Conservation (phyloP, 805 yeast species). For the Dipodascus albidus region DNA sequence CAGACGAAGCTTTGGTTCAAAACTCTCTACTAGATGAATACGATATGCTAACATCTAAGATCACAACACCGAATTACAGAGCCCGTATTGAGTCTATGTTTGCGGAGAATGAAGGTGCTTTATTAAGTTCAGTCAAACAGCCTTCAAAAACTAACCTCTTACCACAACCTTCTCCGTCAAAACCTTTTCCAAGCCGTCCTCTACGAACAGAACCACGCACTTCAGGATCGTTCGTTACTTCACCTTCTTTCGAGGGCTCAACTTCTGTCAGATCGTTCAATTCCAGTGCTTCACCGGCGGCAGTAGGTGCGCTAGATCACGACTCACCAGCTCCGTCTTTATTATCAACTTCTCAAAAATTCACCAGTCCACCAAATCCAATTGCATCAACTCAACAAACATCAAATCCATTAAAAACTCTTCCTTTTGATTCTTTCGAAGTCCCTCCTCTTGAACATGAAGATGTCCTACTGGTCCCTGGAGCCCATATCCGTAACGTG, state of each 20-base stretch:
- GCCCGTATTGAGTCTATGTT: conserved; percentile 18
- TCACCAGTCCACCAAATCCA: background rate
- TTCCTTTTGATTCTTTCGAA: background rate
- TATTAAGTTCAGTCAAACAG: background rate
- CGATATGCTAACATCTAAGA: conserved; percentile 41
- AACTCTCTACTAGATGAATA: conserved; percentile 28
- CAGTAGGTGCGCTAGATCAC: background rate
- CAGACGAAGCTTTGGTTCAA: conserved; percentile 23
- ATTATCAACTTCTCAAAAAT: conserved; percentile 1
- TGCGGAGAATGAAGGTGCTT: conserved; percentile 8
- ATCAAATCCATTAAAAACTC: conserved; percentile 6
- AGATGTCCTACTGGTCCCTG: conserved; percentile 35
- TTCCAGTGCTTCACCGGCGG: conserved; percentile 5
- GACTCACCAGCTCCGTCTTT: conserved; percentile 4
- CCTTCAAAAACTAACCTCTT: background rate
- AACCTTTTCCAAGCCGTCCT: background rate
- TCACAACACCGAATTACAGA: conserved; percentile 37
- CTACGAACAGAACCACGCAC: background rate
- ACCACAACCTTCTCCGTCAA: background rate
- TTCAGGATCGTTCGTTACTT: background rate
- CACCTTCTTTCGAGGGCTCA: conserved; percentile 15
- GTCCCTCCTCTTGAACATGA: conserved; percentile 29
- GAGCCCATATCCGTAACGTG: conserved; percentile 30
- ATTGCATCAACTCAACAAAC: background rate
- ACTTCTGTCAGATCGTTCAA: conserved; percentile 12